Conservation (phyloP, 2,329 filamentous ascomycete species). For the Penicillium polonicum region DNA sequence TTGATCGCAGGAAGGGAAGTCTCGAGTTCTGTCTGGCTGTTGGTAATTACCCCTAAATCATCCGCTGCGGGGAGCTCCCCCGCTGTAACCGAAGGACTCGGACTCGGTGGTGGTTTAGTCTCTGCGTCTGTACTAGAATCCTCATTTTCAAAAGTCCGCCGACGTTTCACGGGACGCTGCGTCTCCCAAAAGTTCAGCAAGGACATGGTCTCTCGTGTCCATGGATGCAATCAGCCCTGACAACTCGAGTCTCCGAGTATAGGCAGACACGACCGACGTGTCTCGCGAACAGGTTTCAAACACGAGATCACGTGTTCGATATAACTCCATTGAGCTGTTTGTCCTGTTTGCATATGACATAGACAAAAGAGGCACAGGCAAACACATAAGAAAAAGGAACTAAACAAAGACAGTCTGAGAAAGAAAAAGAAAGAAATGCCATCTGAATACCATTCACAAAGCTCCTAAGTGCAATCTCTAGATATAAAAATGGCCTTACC, state of each 20-base stretch:
- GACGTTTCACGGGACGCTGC: constrained; percentile 34
- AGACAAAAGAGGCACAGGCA: neutral
- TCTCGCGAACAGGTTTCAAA: constrained; percentile 22
- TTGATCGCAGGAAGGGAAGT: constrained; percentile 67
- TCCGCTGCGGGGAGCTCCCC: constrained; percentile 30
- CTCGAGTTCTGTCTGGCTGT: constrained; percentile 65
- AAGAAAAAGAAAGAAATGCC: neutral
- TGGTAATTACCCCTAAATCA: constrained; percentile 32
- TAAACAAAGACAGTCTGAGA: neutral
- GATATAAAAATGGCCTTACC: neutral
- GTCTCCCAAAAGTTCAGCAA: constrained; percentile 40
- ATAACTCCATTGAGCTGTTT: constrained; percentile 19
- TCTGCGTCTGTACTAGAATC: constrained; percentile 5
- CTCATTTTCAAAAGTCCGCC: constrained; percentile 22
- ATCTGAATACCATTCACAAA: neutral
- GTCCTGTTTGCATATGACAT: constrained; percentile 23
- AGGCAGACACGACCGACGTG: constrained; percentile 14
- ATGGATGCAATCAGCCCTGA: constrained; percentile 12
- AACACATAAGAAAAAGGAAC: neutral
- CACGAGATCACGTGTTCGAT: constrained; percentile 34
- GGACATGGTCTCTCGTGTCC: constrained; percentile 30
- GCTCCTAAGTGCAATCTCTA: neutral
- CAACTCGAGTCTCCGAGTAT: neutral
- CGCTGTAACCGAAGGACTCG: constrained; percentile 38
- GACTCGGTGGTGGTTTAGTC: constrained; percentile 14